phyloP scores from a whole-genome alignment of 2,329 filamentous ascomycete genomes.

The Colletotrichum paranaense region DNA sequence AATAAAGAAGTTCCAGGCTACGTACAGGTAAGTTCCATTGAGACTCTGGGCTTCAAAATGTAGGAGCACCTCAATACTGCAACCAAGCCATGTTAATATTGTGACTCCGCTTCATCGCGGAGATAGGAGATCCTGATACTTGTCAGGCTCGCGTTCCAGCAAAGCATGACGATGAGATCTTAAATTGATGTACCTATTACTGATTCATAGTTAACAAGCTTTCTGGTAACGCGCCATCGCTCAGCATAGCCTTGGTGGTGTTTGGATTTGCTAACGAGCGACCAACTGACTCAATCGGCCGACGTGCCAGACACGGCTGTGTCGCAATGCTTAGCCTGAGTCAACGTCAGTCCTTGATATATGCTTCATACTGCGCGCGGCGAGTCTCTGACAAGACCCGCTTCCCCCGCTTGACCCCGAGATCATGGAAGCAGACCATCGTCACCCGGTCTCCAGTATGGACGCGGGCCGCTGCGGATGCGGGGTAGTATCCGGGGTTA shows the following conservation, averaged over 20 bases:
- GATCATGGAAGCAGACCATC: background rate
- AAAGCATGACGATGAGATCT: background rate
- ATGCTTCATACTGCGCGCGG: background rate
- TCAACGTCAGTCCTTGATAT: background rate
- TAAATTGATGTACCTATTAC: no score
- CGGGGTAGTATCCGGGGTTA: conserved; percentile 23
- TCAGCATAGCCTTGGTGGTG: background rate
- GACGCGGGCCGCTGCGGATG: conserved; percentile 1
- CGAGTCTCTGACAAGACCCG: background rate
- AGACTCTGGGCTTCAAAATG: no score
- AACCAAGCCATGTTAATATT: no score
- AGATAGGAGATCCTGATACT: no score
- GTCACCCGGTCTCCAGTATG: background rate
- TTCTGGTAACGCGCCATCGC: background rate
- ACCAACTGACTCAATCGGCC: background rate
- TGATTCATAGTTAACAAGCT: background rate
- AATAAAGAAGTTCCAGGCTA: no score
- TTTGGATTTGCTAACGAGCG: background rate
- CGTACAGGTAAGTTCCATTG: no score
- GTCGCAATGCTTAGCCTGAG: background rate
- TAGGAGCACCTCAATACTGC: no score
- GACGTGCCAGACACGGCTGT: background rate
- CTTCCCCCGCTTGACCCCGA: background rate
- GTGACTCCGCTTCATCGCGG: no score
- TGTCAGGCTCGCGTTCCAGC: background rate